These are phyloP conservation scores for Pyrus hybrid DNA, from an alignment of 331 rosid genomes.

Conservation along the genomic window DNA sequence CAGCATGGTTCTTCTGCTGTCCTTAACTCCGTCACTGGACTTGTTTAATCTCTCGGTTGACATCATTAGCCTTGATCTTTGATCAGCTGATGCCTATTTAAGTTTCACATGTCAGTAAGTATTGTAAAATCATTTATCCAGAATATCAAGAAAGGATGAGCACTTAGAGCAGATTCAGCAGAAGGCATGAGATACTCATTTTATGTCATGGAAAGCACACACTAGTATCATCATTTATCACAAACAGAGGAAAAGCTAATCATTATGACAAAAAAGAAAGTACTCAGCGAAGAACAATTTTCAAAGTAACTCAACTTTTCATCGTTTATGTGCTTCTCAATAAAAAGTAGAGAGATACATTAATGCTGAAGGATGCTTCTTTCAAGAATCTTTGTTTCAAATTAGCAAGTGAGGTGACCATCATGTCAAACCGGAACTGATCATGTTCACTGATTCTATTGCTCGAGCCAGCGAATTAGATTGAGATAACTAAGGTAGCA, in stretches of 20 bases:
- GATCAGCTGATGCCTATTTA: slow-evolving; percentile 82
- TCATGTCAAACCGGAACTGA: neutral
- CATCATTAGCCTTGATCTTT: slow-evolving; percentile 60
- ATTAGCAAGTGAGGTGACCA: neutral
- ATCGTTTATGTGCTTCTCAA: neutral
- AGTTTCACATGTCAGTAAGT: slow-evolving; percentile 24
- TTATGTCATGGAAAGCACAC: neutral
- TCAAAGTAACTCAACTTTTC: too few species aligned
- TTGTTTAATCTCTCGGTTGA: slow-evolving; percentile 77
- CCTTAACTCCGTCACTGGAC: slow-evolving; percentile 62
- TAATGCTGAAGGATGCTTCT: neutral
- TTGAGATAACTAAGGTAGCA: neutral
- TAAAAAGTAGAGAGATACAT: too few species aligned
- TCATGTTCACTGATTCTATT: neutral
- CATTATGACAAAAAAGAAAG: neutral
- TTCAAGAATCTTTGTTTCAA: neutral
- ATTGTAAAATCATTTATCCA: slow-evolving; percentile 15
- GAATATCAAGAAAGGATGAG: neutral
- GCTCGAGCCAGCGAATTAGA: neutral
- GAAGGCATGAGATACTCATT: neutral
- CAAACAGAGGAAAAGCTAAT: neutral
- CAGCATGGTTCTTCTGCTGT: slow-evolving; percentile 10
- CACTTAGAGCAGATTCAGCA: slow-evolving; percentile 5
- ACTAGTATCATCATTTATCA: neutral
- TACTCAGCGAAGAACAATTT: neutral